These are phyloP conservation scores for Aspergillus persii DNA, from an alignment of 2,329 filamentous ascomycete species.

Conservation along the genomic window DNA sequence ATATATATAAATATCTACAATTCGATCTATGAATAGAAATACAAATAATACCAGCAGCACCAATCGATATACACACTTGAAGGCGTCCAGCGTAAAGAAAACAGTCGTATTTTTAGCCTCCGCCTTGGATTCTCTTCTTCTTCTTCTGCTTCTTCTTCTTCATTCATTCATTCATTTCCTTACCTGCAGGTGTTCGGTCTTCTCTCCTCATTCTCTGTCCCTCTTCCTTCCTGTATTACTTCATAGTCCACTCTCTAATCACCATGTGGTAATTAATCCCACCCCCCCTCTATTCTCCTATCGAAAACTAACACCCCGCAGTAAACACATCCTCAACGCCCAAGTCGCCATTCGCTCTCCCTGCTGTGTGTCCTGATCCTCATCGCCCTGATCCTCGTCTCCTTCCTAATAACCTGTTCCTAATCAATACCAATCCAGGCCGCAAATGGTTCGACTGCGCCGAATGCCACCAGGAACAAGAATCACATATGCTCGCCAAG, in stretches of 20 bases:
- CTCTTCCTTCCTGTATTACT: neutral
- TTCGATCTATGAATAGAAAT: too few relatives aligned
- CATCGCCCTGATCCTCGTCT: neutral
- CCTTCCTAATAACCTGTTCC: neutral
- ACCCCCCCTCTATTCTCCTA: neutral
- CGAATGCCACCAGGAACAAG: slow-evolving; percentile 83
- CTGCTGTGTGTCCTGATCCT: slow-evolving; percentile 67
- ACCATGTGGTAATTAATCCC: slow-evolving; percentile 30
- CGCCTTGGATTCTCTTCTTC: neutral
- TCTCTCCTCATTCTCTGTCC: slow-evolving; percentile 10
- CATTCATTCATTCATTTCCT: neutral
- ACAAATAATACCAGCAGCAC: too few relatives aligned
- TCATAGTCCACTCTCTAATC: neutral
- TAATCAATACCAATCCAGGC: slow-evolving; percentile 50
- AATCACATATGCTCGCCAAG: slow-evolving; percentile 73
- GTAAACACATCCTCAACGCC: slow-evolving; percentile 97
- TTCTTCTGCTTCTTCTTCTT: neutral
- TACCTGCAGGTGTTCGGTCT: neutral
- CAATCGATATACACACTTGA: too few relatives aligned
- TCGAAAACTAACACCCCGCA: slow-evolving; percentile 39
- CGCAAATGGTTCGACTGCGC: slow-evolving; percentile 99
- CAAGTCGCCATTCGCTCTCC: slow-evolving; percentile 94
- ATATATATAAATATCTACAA: too few relatives aligned
- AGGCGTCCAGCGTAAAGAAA: too few relatives aligned
- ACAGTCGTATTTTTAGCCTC: slow-evolving; percentile 18